A percentile compares a stretch with the other conserved stretches of the same genome.
These are phyloP conservation scores for Aegilops bicornis DNA, from an alignment of 176 grass and related monocot species.

Conservation along the genomic window DNA sequence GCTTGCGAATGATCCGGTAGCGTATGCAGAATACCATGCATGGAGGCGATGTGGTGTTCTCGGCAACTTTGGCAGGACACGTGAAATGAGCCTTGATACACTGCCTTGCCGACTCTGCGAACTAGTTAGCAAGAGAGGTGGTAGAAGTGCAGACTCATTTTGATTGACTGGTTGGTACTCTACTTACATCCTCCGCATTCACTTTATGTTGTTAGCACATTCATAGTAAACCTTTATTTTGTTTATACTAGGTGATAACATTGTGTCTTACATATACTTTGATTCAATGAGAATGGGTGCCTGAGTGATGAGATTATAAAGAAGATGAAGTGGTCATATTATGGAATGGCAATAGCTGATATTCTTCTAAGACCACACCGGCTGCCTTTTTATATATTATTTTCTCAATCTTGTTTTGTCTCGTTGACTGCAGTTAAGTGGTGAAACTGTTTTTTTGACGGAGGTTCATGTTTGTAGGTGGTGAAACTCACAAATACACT, in stretches of 20 bases:
- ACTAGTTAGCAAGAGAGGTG: slow-evolving; percentile 67
- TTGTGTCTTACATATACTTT: slow-evolving; percentile 3
- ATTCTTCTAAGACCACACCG: not conserved
- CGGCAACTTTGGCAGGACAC: slow-evolving; percentile 73
- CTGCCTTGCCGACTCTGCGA: slow-evolving; percentile 86
- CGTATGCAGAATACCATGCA: slow-evolving; percentile 86
- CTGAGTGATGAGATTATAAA: not conserved
- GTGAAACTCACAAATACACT: no score
- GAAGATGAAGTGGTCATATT: slow-evolving; percentile 7
- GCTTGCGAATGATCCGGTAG: slow-evolving; percentile 74
- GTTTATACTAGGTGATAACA: slow-evolving; percentile 22
- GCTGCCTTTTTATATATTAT: not conserved
- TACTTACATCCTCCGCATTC: not conserved
- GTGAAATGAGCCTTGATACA: slow-evolving; percentile 81
- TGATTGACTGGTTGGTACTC: slow-evolving; percentile 41
- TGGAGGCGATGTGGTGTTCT: slow-evolving; percentile 84
- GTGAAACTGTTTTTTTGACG: not conserved
- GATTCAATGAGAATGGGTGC: not conserved
- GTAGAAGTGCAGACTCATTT: slow-evolving; percentile 54
- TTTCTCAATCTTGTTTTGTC: not conserved
- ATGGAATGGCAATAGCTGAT: not conserved
- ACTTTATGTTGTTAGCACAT: not conserved
- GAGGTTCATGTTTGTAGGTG: not conserved
- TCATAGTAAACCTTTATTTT: slow-evolving; percentile 20
- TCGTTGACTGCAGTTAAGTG: not conserved